Conservation (phyloP, 1,284 basidiomycete species). For the Leccinum idahoense region DNA sequence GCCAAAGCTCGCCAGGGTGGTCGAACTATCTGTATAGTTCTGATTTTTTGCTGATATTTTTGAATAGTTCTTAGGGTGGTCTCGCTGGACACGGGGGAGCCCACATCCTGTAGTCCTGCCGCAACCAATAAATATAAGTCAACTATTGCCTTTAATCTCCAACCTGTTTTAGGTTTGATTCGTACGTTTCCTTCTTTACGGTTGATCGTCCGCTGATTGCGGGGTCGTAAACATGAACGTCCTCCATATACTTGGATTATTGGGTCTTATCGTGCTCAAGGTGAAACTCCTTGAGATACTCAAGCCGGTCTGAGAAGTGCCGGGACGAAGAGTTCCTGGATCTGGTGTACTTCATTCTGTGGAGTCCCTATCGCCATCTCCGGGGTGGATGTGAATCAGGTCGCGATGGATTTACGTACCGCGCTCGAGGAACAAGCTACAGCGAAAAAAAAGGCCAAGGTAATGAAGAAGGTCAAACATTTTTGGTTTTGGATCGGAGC, state of each 20-base stretch:
- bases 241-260: slow-evolving; percentile 59
- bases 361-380: no score
- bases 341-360: no score
- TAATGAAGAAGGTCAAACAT: no score
- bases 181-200: slow-evolving; percentile 12
- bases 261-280: slow-evolving; percentile 47
- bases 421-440: no score
- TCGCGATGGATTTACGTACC: no score
- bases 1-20: slow-evolving; percentile 42
- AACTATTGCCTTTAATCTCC: slow-evolving; percentile 36
- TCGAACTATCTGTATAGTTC: neutral
- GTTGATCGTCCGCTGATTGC: slow-evolving; percentile 1
- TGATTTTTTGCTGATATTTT: neutral
- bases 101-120: slow-evolving; percentile 6
- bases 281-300: slow-evolving; percentile 49
- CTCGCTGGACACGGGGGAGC: slow-evolving; percentile 30
- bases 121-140: slow-evolving; percentile 15
- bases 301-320: slow-evolving; percentile 39
- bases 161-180: slow-evolving; percentile 12
- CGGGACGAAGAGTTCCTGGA: no score
- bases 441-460: no score
- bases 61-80: slow-evolving; percentile 32
- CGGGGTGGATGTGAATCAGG: no score
- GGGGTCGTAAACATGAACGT: slow-evolving; percentile 45
- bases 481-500: no score